Percentiles rank a stretch among this genome's conserved stretches.
Conservation (phyloP, 2,329 filamentous ascomycete genomes). For the Colletotrichum lupini region DNA sequence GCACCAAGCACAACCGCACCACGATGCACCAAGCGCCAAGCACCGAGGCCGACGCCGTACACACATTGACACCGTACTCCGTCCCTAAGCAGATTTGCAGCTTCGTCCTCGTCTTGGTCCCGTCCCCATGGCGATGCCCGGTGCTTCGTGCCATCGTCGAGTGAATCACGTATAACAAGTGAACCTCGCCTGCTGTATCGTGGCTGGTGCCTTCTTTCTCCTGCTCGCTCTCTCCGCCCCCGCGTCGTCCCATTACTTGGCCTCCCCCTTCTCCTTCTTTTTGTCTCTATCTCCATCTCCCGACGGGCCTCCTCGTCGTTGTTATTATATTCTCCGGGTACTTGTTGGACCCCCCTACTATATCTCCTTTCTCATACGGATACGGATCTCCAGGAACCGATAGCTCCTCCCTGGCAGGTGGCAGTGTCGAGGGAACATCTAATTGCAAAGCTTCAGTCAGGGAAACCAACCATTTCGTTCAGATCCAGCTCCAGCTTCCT, state of each 20-base stretch:
- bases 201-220: neutral
- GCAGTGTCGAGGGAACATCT: conserved; percentile 29
- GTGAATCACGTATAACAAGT: conserved; percentile 19
- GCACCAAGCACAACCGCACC: neutral
- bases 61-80: neutral
- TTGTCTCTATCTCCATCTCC: conserved; percentile 7
- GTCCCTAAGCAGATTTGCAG: neutral
- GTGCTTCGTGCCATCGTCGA: conserved; percentile 9
- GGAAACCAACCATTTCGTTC: neutral
- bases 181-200: neutral
- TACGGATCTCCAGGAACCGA: neutral
- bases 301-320: conserved; percentile 1
- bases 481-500: neutral
- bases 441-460: neutral
- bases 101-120: neutral
- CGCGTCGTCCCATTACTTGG: neutral
- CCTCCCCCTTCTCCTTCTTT: conserved; percentile 16
- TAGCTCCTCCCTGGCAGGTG: conserved; percentile 14
- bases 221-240: neutral
- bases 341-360: neutral
- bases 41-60: neutral
- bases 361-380: neutral
- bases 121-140: neutral
- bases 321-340: neutral
- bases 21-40: neutral